Evolutionary conservation across 2,329 filamentous ascomycete species (phyloP), one percentile per base, ranked within the genome.

Genomic region (Aspergillus udagawae): DNA sequence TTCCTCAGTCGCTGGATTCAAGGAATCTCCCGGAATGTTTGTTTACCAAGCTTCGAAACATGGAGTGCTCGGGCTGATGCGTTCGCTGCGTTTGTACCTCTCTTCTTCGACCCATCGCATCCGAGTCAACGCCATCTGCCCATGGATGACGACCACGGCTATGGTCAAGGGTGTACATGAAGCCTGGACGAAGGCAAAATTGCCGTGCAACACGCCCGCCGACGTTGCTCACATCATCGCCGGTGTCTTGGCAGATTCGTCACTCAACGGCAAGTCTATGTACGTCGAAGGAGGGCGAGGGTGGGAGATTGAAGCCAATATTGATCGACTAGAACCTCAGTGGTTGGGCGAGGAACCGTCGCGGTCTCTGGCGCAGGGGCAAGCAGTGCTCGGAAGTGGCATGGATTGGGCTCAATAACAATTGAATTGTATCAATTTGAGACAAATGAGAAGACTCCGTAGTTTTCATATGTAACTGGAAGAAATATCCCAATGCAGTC

Each of bases 11-110:
- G 78, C 79, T 0, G 80, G 79, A 2, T 80, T 82, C 61, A 78
- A 77, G 17, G 77, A 80, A 41, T 74, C 76, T 4, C 78, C 80
- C 0, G 78, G 78, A 0, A 65, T 82, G 1, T 76, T 77, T 51
- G 70, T 80, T 25, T 82, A 83, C 60, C 74, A 75, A 3, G 70
- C 79, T 0, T 70, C 75, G 5, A 82, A 83, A 61, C 80, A 82
- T 59, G 80, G 77, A n/a, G 74, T 83, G 0, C 70, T 80, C 28
- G 80, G 80, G 0, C 67, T 82, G 6, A 79, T 82, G 74, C 72
- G 80, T 23, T 73, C 76, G 20, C 66, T 82, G 28, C 71, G 77
- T 38, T 65, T 63, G 53, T 77, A 70, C 58, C 60, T 70, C 35
- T 63, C 65, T 10, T 63, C 62, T 4, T 70, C 73, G 1, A 65